Evolutionary conservation across 345 rosid species (phyloP), one percentile per base, ranked within the genome.

Genomic region (Cochlearia excelsa): DNA sequence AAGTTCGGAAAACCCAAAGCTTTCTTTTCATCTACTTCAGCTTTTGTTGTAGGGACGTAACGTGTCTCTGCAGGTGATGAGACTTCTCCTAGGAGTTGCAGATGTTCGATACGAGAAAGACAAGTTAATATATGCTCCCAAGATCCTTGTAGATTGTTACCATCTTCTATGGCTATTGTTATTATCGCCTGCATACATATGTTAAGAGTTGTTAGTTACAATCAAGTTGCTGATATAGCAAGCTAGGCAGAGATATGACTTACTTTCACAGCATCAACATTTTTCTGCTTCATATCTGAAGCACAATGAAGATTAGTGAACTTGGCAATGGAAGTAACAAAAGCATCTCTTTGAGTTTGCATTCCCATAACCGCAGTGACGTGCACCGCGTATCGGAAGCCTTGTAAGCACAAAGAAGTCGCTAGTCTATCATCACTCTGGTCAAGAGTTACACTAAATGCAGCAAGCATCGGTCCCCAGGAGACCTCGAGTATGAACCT

Each of bases 281-380:
- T 93, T 65, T 87, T 93, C 77, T 82, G 99, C 71, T 82, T 93
- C 99, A 93, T 93, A 80, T 89, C 97, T 30, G 88, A 90, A 63
- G 97, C 99, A 78, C 87, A 81, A 74, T 93, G 99, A 43, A 93
- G 99, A 77, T 82, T 71, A 43, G 99, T 93, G 80, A 93, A 93
- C 82, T 93, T 93, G 43, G 97, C 99, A 63, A 87, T 70, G 43
- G 99, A 93, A 33, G 95, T 90, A 57, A 93, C 93, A 77, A 93
- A 93, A 70, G 99, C 99, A 80, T 93, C 99, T 77, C 99, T 81
- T 74, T 90, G 97, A 9, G 96, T 93, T 81, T 90, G 96, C 97
- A 93, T 84, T 54, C 95, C 90, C 95, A 87, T 85, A 49, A 87
- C 90, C 40, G 97, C 85, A 52, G 99, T 89, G 46, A 85, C 81